Evolutionary conservation across 768 basidiomycete species (phyloP).

Genomic region (Lactarius hengduanensis): DNA sequence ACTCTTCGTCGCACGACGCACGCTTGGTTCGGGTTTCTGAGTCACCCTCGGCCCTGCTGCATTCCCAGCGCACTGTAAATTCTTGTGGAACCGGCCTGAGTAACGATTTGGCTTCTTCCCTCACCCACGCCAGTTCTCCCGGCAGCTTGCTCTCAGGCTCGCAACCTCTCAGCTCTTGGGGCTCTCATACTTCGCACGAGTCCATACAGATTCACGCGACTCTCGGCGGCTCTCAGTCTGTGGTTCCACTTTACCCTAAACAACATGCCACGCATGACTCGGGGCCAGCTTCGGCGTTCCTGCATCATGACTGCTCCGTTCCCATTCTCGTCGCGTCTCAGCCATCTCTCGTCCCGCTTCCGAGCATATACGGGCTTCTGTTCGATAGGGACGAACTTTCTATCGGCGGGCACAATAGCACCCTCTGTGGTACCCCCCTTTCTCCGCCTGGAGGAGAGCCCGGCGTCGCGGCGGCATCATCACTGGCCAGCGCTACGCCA

Average conservation of each 20-base stretch:
- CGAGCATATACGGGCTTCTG: slow-evolving; percentile 24
- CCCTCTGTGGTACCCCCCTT: background rate
- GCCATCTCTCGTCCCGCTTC: slow-evolving; percentile 6
- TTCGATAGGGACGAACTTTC: slow-evolving; percentile 12
- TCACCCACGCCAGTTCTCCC: too few relatives aligned
- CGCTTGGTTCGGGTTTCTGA: background rate
- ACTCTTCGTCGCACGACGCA: background rate
- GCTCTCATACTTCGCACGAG: background rate
- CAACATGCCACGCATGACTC: background rate
- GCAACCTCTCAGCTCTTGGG: background rate
- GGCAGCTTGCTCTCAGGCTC: background rate
- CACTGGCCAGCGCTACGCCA: slow-evolving; percentile 12
- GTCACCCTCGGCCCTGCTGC: background rate
- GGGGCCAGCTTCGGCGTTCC: background rate
- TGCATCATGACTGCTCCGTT: background rate
- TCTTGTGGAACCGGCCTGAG: background rate
- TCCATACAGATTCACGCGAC: background rate
- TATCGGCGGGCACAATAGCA: background rate
- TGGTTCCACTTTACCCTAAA: background rate
- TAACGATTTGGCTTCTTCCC: background rate
- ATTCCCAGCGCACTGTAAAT: background rate
- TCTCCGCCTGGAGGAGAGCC: background rate
- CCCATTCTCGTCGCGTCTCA: background rate
- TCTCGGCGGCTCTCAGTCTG: background rate
- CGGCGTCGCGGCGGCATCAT: background rate